Evolutionary conservation across 2,329 filamentous ascomycete species (phyloP), one percentile per base, ranked within the genome.

Genomic region (Epichloe scottii): DNA sequence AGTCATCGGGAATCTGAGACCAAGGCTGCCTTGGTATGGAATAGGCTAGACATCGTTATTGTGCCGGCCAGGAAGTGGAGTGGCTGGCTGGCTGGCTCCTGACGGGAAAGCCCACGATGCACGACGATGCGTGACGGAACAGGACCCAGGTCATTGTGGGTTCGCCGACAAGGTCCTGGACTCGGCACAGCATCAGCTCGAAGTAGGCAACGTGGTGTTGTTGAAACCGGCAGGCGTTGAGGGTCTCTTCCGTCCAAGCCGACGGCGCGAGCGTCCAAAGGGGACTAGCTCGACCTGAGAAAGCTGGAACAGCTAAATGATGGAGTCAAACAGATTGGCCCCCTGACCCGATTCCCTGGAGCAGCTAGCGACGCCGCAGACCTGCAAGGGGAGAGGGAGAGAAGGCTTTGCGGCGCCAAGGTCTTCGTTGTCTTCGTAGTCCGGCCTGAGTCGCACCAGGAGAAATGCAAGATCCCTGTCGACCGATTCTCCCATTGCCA

Each of bases 1-100:
- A 51, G 51, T 48, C 46, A 51, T 51, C 43, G 35, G 46, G 30
- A 48, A 33, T 51, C 56, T 58, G 56, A 58, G 55, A 59, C 56
- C 47, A 48, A 53, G 54, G 50, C 33, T 55, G 54, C 51, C 23
- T 33, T 51, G 38, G 43, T 50, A 45, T 41, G 23, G 46, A 21
- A 38, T 21, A 42, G 38, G 43, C 26, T 35, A 40, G 49, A 51
- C 19, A 10, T 26, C 34, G 42, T 30, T 30, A 12, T 34, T 17
- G 41, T 45, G 30, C 39, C 14, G 39, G 45, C 19, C 40, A 49
- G 38, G 35, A 43, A 14, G 44, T 48, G 30, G 45, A 19, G 26
- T 45, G 42, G 26, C 42, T 7, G 30, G 26, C 15, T 34, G 51
- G 56, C 44, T n/a, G 44, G 21, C 17, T 33, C 35, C 35, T 42